phyloP scores from a whole-genome alignment of 2,329 filamentous ascomycete genomes.

The Cyphellophora europaea region DNA sequence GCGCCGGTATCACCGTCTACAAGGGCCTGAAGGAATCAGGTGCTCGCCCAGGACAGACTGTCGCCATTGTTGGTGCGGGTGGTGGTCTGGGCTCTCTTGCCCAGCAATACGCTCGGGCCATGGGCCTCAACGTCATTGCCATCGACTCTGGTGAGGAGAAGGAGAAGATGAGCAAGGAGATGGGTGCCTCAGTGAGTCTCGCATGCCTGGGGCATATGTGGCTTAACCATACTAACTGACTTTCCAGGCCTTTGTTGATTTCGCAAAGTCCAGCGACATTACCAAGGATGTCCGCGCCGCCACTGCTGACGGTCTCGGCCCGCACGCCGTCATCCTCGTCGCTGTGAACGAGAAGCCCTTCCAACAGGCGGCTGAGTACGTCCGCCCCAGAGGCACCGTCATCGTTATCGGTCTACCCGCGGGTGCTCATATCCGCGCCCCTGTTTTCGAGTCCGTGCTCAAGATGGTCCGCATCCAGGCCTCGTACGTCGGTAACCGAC shows the following conservation, averaged over 20 bases:
- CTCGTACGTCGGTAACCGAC: conserved; percentile 86
- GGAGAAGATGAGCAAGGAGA: conserved; percentile 52
- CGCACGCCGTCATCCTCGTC: conserved; percentile 77
- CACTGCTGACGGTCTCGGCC: conserved; percentile 71
- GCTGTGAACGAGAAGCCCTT: conserved; percentile 87
- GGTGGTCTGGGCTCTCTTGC: conserved; percentile 74
- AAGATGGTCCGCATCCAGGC: conserved; percentile 89
- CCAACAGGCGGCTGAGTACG: conserved; percentile 85
- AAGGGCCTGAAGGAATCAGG: conserved; percentile 83
- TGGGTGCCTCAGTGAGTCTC: conserved; percentile 51
- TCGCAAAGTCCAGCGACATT: conserved; percentile 63
- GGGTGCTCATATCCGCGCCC: conserved; percentile 67
- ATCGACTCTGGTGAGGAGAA: conserved; percentile 82
- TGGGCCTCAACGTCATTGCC: conserved; percentile 72
- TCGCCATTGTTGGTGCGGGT: conserved; percentile 79
- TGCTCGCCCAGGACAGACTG: conserved; percentile 61
- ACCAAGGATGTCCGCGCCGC: conserved; percentile 76
- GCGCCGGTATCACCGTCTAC: conserved; percentile 81
- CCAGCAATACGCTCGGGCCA: conserved; percentile 80
- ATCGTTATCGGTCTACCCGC: conserved; percentile 85
- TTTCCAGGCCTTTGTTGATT: conserved; percentile 63
- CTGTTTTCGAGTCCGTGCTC: conserved; percentile 82
- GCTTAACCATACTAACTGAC: conserved; percentile 10
- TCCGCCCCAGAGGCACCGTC: conserved; percentile 71
- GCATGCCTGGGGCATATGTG: background rate